These are phyloP conservation scores for Rhizopogon vesiculosus DNA, from an alignment of 768 basidiomycete genomes.

Conservation along the genomic window DNA sequence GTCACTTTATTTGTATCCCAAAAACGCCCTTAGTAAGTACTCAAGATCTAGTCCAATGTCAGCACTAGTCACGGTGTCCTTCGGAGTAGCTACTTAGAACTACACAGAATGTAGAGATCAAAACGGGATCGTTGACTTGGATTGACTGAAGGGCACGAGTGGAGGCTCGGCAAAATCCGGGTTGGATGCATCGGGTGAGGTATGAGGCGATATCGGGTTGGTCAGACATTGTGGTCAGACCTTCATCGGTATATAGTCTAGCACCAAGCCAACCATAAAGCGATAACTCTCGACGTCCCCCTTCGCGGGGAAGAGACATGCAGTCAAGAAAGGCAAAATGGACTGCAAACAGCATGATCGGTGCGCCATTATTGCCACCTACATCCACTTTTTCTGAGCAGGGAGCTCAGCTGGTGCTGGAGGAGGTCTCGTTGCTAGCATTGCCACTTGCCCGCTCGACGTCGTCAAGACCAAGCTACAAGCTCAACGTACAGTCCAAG, in stretches of 20 bases:
- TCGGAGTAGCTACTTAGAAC: too few relatives aligned
- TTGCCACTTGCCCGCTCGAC: slow-evolving; percentile 96
- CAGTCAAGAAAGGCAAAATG: slow-evolving; percentile 54
- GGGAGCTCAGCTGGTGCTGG: slow-evolving; percentile 77
- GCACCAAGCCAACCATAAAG: background rate
- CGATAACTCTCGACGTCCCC: slow-evolving; percentile 24
- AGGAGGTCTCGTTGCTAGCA: slow-evolving; percentile 86
- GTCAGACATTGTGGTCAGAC: background rate
- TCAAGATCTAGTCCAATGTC: too few relatives aligned
- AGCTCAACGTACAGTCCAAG: slow-evolving; percentile 75
- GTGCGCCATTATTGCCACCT: slow-evolving; percentile 35
- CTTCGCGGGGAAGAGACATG: slow-evolving; percentile 66
- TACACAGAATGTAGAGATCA: too few relatives aligned
- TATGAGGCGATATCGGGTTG: background rate
- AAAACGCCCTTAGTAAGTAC: too few relatives aligned
- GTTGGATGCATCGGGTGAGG: background rate
- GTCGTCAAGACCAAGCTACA: slow-evolving; percentile 97
- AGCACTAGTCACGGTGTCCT: too few relatives aligned
- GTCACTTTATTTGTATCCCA: too few relatives aligned
- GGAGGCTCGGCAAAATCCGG: slow-evolving; percentile 1
- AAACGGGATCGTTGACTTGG: too few relatives aligned
- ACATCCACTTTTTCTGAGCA: background rate
- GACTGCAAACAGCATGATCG: slow-evolving; percentile 80
- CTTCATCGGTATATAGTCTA: background rate
- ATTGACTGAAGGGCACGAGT: background rate